These are phyloP conservation scores for Mrakia blollopis DNA, from an alignment of 768 basidiomycete genomes.

Conservation along the genomic window DNA sequence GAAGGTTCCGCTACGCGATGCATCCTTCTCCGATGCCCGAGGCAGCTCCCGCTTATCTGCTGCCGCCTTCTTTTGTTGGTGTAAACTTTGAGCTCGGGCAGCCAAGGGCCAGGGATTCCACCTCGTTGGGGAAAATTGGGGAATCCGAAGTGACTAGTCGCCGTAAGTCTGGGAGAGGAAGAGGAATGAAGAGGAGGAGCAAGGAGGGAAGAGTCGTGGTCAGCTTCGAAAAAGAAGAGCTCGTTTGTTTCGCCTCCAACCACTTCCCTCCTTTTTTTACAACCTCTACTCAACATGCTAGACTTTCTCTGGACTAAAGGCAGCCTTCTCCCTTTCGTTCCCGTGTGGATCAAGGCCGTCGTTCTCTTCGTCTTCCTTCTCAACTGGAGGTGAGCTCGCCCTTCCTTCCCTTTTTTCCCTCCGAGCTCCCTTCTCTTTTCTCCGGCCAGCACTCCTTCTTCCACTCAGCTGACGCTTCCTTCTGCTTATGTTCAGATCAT, in stretches of 20 bases:
- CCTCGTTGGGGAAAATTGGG: not conserved
- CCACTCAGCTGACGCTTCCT: not conserved
- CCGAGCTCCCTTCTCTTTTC: not conserved
- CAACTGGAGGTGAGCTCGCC: constrained; percentile 8
- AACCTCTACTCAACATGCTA: not conserved
- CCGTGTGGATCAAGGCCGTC: constrained; percentile 21
- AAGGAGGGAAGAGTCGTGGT: not conserved
- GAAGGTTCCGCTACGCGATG: too few relatives aligned
- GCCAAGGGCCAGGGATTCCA: not conserved
- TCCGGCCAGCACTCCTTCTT: not conserved
- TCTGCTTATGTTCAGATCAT: not conserved
- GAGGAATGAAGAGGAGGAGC: too few relatives aligned
- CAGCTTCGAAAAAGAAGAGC: not conserved
- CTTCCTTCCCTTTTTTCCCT: not conserved
- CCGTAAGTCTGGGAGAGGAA: too few relatives aligned
- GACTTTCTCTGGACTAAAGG: not conserved
- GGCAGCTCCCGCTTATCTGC: not conserved
- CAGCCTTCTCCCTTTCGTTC: constrained; percentile 15
- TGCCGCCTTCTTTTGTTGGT: not conserved
- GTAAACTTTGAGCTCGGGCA: not conserved
- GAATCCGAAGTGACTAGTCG: not conserved
- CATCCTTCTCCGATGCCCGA: too few relatives aligned
- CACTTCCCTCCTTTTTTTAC: not conserved
- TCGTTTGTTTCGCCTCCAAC: not conserved
- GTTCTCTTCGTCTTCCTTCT: not conserved